These are phyloP conservation scores for Sporothrix sp. DNA, from an alignment of 2,329 filamentous ascomycete species.

Conservation along the genomic window DNA sequence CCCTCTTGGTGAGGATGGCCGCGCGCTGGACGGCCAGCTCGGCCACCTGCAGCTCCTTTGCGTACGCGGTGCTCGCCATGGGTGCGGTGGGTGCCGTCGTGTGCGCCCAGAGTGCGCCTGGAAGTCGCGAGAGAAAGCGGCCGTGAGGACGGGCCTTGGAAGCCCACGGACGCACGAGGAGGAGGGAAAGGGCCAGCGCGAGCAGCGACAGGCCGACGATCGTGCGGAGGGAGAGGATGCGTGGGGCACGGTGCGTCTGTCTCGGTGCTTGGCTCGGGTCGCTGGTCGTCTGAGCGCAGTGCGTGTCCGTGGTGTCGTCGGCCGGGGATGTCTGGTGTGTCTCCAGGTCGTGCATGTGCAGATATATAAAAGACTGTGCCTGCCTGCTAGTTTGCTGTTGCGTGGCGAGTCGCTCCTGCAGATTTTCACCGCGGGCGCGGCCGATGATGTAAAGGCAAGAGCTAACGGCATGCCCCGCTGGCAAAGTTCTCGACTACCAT, in stretches of 20 bases:
- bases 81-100: constrained; percentile 23
- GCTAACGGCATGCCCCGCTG: not conserved
- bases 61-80: constrained; percentile 50
- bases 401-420: constrained; percentile 1
- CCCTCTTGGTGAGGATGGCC: constrained; percentile 42
- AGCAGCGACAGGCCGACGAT: constrained; percentile 7
- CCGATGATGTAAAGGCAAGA: constrained; percentile 6
- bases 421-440: not conserved
- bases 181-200: constrained; percentile 19
- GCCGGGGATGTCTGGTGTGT: not conserved
- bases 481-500: too few species aligned
- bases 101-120: not conserved
- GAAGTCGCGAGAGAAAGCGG: constrained; percentile 10
- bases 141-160: constrained; percentile 12
- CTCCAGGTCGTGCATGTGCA: constrained; percentile 1
- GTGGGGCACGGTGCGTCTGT: constrained; percentile 1
- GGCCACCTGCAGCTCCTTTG: constrained; percentile 70
- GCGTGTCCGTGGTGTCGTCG: not conserved
- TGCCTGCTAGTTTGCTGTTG: not conserved
- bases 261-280: not conserved
- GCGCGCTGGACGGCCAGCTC: constrained; percentile 82
- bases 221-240: not conserved
- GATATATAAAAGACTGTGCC: not conserved
- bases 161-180: constrained; percentile 16
- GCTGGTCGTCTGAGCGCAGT: not conserved